Conservation (phyloP, 2,329 filamentous ascomycete genomes). For the Juglanconis oblonga region DNA sequence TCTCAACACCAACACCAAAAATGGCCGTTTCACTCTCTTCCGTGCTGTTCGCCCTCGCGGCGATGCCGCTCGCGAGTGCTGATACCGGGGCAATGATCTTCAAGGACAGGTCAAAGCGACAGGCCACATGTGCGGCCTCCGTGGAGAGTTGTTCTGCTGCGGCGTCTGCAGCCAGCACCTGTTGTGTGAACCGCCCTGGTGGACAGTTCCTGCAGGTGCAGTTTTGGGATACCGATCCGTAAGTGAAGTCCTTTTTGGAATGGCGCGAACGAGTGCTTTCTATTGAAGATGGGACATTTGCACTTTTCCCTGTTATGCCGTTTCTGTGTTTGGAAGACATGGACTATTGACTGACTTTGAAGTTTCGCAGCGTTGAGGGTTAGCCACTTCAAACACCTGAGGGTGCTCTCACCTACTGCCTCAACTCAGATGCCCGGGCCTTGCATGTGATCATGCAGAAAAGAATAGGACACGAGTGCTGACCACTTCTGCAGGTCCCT, state of each 20-base stretch:
- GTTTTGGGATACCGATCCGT: conserved; percentile 19
- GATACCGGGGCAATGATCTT: conserved; percentile 9
- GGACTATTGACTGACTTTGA: not conserved
- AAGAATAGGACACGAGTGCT: not conserved
- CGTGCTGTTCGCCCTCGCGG: conserved; percentile 7
- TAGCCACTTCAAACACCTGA: not conserved
- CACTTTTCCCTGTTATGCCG: not conserved
- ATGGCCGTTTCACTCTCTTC: conserved; percentile 2
- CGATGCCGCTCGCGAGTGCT: conserved; percentile 1
- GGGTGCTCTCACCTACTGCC: not conserved
- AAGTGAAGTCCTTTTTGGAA: not conserved
- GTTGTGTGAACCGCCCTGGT: conserved; percentile 16
- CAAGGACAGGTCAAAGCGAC: conserved; percentile 6
- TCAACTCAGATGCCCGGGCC: not conserved
- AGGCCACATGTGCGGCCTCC: conserved; percentile 8
- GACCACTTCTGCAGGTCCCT: not conserved
- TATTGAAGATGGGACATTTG: not conserved
- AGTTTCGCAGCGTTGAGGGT: conserved; percentile 3
- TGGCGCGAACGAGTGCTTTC: not conserved
- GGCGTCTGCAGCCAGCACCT: conserved; percentile 6
- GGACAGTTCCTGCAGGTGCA: conserved; percentile 16
- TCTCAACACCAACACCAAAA: not conserved
- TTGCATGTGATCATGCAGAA: not conserved
- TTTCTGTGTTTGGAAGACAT: not conserved
- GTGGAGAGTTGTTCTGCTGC: conserved; percentile 15